Evolutionary conservation across 768 basidiomycete species (phyloP).

Genomic region (Tricholomella constricta): DNA sequence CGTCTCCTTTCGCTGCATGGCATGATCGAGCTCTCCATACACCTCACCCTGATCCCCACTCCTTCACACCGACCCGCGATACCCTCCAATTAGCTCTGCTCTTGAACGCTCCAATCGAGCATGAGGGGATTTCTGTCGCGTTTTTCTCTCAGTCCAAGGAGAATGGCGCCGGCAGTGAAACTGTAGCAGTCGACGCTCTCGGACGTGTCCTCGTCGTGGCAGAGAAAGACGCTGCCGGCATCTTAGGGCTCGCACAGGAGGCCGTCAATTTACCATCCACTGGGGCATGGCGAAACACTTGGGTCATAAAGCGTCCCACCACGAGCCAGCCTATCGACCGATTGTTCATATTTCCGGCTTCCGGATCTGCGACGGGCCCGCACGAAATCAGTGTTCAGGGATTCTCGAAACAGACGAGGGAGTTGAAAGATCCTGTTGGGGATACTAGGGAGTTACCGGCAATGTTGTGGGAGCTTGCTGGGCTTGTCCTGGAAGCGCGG

Average conservation of each 20-base stretch:
- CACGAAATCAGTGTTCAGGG: conserved; percentile 37
- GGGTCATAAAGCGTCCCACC: conserved; percentile 30
- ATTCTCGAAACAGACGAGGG: conserved; percentile 30
- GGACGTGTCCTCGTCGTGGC: conserved; percentile 29
- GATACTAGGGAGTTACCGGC: conserved; percentile 30
- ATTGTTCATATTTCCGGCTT: conserved; percentile 24
- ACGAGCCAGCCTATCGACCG: conserved; percentile 39
- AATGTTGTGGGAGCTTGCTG: conserved; percentile 32
- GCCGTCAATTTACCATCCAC: conserved; percentile 27
- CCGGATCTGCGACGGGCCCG: conserved; percentile 15
- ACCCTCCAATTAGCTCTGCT: conserved; percentile 33
- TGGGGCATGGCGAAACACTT: conserved; percentile 34
- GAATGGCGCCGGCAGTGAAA: conserved; percentile 9
- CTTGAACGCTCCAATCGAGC: conserved; percentile 34
- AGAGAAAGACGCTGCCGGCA: conserved; percentile 27
- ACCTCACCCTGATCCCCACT: conserved; percentile 23
- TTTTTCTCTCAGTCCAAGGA: conserved; percentile 27
- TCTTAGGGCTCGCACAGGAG: conserved; percentile 25
- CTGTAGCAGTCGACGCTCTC: conserved; percentile 32
- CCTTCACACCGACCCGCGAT: conserved; percentile 28
- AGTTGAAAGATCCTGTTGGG: conserved; percentile 29
- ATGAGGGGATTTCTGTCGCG: conserved; percentile 38
- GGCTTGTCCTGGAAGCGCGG: conserved; percentile 36
- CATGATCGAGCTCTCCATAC: conserved; percentile 25
- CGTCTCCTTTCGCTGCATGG: conserved; percentile 29